Percentiles rank a stretch among this genome's conserved stretches.
Evolutionary conservation across 2,329 filamentous ascomycete genomes (phyloP).

Genomic region (Fulvia fulva): DNA sequence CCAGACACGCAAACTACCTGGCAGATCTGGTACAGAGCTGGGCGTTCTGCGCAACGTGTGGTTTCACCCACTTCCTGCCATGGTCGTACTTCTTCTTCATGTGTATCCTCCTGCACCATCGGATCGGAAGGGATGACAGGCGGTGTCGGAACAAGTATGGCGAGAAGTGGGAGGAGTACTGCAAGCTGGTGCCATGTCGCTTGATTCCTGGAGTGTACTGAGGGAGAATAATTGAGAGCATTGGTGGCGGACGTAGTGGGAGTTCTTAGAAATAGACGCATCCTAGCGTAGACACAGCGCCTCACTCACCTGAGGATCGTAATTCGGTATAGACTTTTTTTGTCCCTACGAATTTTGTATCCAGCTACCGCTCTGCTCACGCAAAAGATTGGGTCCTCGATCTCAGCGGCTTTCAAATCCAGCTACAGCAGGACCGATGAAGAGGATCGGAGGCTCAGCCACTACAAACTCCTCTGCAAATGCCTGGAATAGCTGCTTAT

Average conservation of each 20-base stretch:
- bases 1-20: constrained; percentile 20
- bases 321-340: not conserved
- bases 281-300: not conserved
- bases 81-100: constrained; percentile 22
- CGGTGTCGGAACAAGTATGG: constrained; percentile 91
- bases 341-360: not conserved
- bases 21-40: constrained; percentile 20
- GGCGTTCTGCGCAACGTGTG: constrained; percentile 22
- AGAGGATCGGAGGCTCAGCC: not conserved
- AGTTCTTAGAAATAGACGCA: not conserved
- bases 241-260: not conserved
- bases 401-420: not conserved
- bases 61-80: constrained; percentile 15
- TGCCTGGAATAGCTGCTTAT: not conserved
- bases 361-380: not conserved
- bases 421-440: not conserved
- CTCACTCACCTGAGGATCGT: not conserved
- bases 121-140: constrained; percentile 15
- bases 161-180: constrained; percentile 85
- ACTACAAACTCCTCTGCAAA: not conserved
- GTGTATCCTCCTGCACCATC: constrained; percentile 14
- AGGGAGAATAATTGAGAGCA: too few relatives aligned
- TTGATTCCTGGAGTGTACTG: constrained; percentile 83
- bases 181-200: constrained; percentile 70
- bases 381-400: not conserved